These are phyloP conservation scores for Pholiota microspora DNA, from an alignment of 768 basidiomycete genomes.

Conservation along the genomic window DNA sequence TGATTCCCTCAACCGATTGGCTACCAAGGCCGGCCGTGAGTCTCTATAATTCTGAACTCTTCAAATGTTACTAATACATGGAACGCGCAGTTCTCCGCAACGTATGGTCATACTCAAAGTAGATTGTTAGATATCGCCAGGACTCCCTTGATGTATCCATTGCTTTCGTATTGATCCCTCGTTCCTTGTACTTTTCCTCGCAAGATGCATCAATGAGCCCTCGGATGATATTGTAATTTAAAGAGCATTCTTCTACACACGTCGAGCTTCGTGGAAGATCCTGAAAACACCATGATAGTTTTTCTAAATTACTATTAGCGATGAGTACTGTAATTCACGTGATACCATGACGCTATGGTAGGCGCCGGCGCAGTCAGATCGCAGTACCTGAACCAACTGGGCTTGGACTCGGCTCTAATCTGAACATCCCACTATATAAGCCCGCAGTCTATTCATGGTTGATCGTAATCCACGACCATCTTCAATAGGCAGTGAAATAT, in stretches of 20 bases:
- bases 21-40: constrained; percentile 94
- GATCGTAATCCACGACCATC: constrained; percentile 17
- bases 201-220: neutral
- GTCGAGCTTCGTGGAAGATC: neutral
- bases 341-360: constrained; percentile 20
- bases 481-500: constrained; percentile 24
- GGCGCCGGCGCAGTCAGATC: constrained; percentile 9
- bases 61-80: constrained; percentile 2
- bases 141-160: constrained; percentile 18
- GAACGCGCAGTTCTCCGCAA: constrained; percentile 78
- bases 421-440: neutral
- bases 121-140: constrained; percentile 31
- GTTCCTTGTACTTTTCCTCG: neutral
- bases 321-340: constrained; percentile 13
- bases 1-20: constrained; percentile 94
- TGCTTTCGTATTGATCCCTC: constrained; percentile 17
- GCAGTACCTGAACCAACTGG: constrained; percentile 5
- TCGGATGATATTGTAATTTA: neutral
- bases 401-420: no score
- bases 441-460: constrained; percentile 18
- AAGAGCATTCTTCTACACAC: neutral
- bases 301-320: neutral
- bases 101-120: constrained; percentile 96
- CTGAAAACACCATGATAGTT: neutral
- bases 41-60: constrained; percentile 17